Evolutionary conservation across 139 green algal species (phyloP), one percentile per base, ranked within the genome.

Genomic region (Edaphochlamys debaryana): DNA sequence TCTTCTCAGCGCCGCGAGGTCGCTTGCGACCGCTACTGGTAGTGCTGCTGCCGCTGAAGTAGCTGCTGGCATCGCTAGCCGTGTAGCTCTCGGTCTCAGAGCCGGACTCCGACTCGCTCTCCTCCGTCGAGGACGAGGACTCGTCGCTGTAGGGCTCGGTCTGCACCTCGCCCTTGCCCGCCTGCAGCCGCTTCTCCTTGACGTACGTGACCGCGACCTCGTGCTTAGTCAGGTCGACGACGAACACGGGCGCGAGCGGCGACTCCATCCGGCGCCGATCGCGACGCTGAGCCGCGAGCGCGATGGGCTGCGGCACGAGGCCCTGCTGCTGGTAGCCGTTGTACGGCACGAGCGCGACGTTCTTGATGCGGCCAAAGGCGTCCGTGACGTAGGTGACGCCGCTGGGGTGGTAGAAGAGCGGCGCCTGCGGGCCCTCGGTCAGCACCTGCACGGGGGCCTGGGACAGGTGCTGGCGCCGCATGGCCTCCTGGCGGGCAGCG

Each of bases 231-330:
- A 81, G 41, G 75, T 81, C 75, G 30, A 81, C 75, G 37, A 81
- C 17, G 48, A 71, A 81, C 7, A 81, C 75, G 22, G 75, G 75
- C 22, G 60, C 60, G 38, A 81, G 75, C 17, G n/a, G 40, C 22
- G 40, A 63, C 40, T 48, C 60, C 75, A 81, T 81, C n/a, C 58
- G 75, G 1, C 32, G 60, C 5, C 75, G n/a, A 41, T 81, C 60
- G 23, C 3, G 1, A 30, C 75, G 69, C 45, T 54, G 45, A 9
- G 9, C 11, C 45, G 45, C 45, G 45, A 9, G 11, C 45, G 9
- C 45, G 11, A 54, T 13, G 11, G 45, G 45, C 45, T 54, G 11
- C 45, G 45, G 45, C n/a, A n/a, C n/a, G n/a, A n/a, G n/a, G n/a
- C n/a, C n/a, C n/a, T n/a, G n/a, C n/a, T n/a, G n/a, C n/a, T n/a